phyloP scores from a whole-genome alignment of 805 yeast species.

The Cyberlindnera galapagoensis region DNA sequence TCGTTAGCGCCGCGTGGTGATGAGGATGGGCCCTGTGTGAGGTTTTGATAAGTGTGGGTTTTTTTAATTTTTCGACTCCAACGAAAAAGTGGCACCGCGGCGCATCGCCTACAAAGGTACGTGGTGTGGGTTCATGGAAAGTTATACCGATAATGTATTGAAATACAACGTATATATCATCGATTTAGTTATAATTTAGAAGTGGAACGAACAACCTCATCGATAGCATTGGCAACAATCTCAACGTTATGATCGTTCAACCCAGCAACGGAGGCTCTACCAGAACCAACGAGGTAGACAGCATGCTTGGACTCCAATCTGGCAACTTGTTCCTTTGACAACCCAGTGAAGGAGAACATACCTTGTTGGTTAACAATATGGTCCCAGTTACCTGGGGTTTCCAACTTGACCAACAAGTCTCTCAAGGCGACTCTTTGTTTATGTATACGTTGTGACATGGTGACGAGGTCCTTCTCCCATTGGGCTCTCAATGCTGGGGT shows the following conservation, averaged over 20 bases:
- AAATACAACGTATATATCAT: too few relatives aligned
- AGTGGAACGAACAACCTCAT: constrained; percentile 54
- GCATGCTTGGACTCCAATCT: constrained; percentile 73
- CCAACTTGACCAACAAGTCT: constrained; percentile 49
- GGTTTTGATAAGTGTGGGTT: too few relatives aligned
- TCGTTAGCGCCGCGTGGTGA: too few relatives aligned
- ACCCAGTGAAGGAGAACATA: constrained; percentile 94
- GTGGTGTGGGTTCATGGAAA: too few relatives aligned
- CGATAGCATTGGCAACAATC: constrained; percentile 74
- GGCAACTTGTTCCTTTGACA: constrained; percentile 67
- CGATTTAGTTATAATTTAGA: constrained; percentile 19
- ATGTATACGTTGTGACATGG: constrained; percentile 81
- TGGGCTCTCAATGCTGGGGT: constrained; percentile 61
- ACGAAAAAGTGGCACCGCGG: too few relatives aligned
- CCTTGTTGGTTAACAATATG: constrained; percentile 90
- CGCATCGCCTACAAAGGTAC: too few relatives aligned
- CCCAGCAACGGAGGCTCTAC: constrained; percentile 93
- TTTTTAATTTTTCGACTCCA: too few relatives aligned
- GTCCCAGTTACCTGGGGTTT: constrained; percentile 89
- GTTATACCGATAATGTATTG: too few relatives aligned
- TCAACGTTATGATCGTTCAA: constrained; percentile 73
- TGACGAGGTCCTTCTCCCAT: constrained; percentile 79
- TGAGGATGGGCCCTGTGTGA: not conserved
- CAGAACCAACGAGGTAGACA: constrained; percentile 73
- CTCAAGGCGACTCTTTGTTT: constrained; percentile 70